Conservation (phyloP, 768 basidiomycete genomes). For the Mycena rebaudengoi region DNA sequence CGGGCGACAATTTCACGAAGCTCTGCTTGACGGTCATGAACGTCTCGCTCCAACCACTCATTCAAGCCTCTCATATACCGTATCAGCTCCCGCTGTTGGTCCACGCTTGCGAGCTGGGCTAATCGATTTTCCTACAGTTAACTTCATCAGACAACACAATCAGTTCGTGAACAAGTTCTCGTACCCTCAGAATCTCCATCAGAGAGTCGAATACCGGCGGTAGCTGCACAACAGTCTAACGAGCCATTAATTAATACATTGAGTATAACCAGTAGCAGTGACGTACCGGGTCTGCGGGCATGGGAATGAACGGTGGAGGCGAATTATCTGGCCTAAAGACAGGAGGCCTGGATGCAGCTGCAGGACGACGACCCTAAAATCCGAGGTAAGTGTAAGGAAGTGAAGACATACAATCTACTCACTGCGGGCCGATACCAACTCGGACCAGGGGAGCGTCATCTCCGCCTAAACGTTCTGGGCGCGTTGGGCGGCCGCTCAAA, state of each 20-base stretch:
- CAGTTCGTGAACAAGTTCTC: slow-evolving; percentile 26
- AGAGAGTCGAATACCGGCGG: slow-evolving; percentile 73
- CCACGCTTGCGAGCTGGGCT: slow-evolving; percentile 77
- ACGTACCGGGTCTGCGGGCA: slow-evolving; percentile 66
- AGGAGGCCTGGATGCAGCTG: neutral
- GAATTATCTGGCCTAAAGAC: too few species aligned
- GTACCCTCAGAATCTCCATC: slow-evolving; percentile 72
- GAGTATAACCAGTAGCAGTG: too few species aligned
- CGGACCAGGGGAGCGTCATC: neutral
- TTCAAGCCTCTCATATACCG: slow-evolving; percentile 81
- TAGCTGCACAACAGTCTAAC: slow-evolving; percentile 66
- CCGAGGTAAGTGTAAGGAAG: too few species aligned
- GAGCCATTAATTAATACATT: neutral
- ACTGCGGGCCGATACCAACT: slow-evolving; percentile 44
- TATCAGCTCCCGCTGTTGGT: slow-evolving; percentile 84
- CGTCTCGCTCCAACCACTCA: slow-evolving; percentile 82
- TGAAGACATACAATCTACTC: too few species aligned
- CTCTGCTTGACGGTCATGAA: slow-evolving; percentile 80
- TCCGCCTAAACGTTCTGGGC: neutral
- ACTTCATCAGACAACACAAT: slow-evolving; percentile 16
- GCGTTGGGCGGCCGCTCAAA: slow-evolving; percentile 16
- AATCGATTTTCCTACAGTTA: slow-evolving; percentile 72
- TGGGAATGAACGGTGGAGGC: slow-evolving; percentile 35
- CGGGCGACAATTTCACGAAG: slow-evolving; percentile 71
- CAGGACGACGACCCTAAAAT: too few species aligned